Evolutionary conservation across 805 yeast species (phyloP), one percentile per base, ranked within the genome.

Genomic region (Candida krabiensis): DNA sequence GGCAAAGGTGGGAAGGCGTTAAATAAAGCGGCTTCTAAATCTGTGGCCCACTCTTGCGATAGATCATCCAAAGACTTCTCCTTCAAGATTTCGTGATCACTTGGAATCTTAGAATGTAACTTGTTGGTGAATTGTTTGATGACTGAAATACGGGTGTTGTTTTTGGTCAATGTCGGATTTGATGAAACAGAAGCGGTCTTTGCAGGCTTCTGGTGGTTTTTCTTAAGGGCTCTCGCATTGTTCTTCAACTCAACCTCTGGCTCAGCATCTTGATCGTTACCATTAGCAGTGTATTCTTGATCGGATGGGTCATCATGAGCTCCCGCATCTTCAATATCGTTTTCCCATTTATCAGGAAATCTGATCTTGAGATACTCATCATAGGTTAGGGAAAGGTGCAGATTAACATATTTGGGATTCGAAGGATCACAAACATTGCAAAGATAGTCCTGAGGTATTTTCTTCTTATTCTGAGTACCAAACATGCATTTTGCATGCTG

Each of bases 401-500:
- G 41, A n/a, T 61, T 47, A n/a, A 58, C 53, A 49, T 66, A 72
- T 18, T 37, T 34, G 7, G 40, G 35, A 30, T 55, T 55, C 1
- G 47, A 33, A 0, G 75, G 72, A 45, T 64, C 69, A 57, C 89
- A 83, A 17, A 69, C 60, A 49, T 74, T 70, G 61, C 90, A 83
- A 15, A 49, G 46, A 53, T 83, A 81, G 9, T 52, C 46, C 9
- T 71, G 62, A 3, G 85, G 83, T 1, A 72, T 56, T 21, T 52
- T 54, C 22, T 56, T 61, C 16, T 50, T 54, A n/a, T 51, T 51
- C 9, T 63, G 58, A 7, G 64, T 55, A 30, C 70, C 78, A 18
- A 81, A 71, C 75, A 81, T 69, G 58, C 90, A 83, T 38, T 55
- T 62, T 22, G 75, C 73, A 53, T 83, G 90, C 54, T 83, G 89